Percentiles rank a stretch among this genome's conserved stretches.
Evolutionary conservation across 2,329 filamentous ascomycete species (phyloP).

Genomic region (Cephalotrichum gorgonifer): DNA sequence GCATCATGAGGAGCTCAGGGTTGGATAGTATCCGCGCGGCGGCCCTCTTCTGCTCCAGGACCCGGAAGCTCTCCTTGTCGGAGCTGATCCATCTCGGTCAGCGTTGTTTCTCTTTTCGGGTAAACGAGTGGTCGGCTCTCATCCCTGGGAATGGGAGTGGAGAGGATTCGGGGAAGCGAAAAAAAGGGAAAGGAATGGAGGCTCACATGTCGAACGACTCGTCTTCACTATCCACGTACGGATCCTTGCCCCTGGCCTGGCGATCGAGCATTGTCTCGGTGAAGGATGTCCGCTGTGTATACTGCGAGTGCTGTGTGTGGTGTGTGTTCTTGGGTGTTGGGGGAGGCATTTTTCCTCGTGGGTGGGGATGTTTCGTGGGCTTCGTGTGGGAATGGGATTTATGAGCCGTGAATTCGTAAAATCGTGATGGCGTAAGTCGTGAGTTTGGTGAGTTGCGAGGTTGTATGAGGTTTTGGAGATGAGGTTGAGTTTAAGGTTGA

Average conservation of each 20-base stretch:
- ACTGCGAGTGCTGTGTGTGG: too few relatives aligned
- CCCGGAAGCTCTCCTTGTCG: constrained; percentile 28
- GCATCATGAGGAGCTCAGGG: constrained; percentile 50
- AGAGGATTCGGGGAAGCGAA: background rate
- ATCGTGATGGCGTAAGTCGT: too few relatives aligned
- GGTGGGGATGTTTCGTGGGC: too few relatives aligned
- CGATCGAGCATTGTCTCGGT: constrained; percentile 44
- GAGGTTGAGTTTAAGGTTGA: too few relatives aligned
- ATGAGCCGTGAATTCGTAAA: too few relatives aligned
- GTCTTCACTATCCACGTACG: background rate
- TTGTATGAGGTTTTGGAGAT: too few relatives aligned
- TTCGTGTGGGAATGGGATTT: too few relatives aligned
- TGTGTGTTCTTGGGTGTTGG: too few relatives aligned
- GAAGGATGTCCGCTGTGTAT: constrained; percentile 19
- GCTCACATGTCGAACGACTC: background rate
- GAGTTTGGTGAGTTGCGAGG: too few relatives aligned
- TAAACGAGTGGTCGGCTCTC: background rate
- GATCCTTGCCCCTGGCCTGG: constrained; percentile 27
- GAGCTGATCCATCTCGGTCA: background rate
- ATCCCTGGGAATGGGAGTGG: background rate
- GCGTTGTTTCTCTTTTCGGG: background rate
- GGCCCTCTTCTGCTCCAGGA: constrained; percentile 32
- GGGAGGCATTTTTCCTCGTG: too few relatives aligned
- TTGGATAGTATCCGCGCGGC: constrained; percentile 44
- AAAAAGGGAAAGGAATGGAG: background rate